Conservation (phyloP, 495 filamentous ascomycete species). For the Tuber indicum region DNA sequence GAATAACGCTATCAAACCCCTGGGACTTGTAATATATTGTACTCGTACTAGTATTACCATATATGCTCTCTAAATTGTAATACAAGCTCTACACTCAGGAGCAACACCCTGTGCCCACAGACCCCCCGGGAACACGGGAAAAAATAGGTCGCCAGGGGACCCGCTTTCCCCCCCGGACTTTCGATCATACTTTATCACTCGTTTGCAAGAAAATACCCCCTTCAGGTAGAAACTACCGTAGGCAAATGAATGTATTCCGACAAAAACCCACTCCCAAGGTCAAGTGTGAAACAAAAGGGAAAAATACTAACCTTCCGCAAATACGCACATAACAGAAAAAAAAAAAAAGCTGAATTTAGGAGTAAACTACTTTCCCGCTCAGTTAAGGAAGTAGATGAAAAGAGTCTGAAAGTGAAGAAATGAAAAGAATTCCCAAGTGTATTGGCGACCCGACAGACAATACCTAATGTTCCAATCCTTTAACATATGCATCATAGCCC, state of each 20-base stretch:
- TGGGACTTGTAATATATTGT: neutral
- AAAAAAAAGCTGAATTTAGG: neutral
- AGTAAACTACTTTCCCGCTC: neutral
- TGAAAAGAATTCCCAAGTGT: neutral
- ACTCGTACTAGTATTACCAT: neutral
- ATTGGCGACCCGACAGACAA: neutral
- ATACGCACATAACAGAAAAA: neutral
- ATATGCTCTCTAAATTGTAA: neutral
- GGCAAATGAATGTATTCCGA: neutral
- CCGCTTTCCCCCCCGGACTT: neutral
- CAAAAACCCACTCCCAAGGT: neutral
- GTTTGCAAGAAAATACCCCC: neutral
- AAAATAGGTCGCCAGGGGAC: neutral
- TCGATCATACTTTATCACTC: neutral
- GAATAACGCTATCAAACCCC: neutral
- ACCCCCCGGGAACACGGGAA: neutral
- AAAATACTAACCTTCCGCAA: neutral
- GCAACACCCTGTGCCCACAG: neutral
- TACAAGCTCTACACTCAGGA: neutral
- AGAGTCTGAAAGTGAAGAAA: neutral
- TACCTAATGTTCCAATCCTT: conserved; percentile 42
- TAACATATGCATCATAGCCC: conserved; percentile 66
- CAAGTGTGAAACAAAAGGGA: neutral
- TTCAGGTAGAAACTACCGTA: neutral
- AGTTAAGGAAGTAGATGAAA: neutral